Evolutionary conservation across 139 green algal species (phyloP).

Genomic region (Volvox africanus): DNA sequence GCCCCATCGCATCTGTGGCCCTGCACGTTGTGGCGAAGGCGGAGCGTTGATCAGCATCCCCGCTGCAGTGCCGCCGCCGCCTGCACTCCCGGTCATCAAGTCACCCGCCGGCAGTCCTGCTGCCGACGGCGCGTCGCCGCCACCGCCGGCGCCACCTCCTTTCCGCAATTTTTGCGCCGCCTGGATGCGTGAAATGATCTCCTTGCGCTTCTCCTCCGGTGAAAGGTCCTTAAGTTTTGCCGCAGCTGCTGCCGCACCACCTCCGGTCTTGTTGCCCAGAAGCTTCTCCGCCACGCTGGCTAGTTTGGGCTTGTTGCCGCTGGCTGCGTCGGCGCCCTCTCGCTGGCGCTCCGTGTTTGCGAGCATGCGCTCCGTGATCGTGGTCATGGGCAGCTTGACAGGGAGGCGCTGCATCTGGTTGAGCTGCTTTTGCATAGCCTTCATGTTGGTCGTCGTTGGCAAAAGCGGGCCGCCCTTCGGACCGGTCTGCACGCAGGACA

Average conservation of each 20-base stretch:
- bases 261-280: constrained; percentile 19
- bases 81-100: not conserved
- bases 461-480: constrained; percentile 34
- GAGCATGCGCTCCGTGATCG: constrained; percentile 46
- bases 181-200: constrained; percentile 33
- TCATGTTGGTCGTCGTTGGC: constrained; percentile 33
- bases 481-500: not conserved
- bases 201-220: constrained; percentile 45
- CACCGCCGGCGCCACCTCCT: not conserved
- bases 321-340: not conserved
- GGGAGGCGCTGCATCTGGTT: constrained; percentile 41
- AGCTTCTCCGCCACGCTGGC: constrained; percentile 46
- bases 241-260: not conserved
- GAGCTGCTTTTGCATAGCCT: constrained; percentile 48
- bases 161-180: constrained; percentile 20
- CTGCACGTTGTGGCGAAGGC: not conserved
- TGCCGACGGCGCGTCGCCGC: not conserved
- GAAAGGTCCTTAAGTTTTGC: constrained; percentile 33
- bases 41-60: constrained; percentile 15
- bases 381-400: constrained; percentile 50
- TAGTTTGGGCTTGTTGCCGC: constrained; percentile 13
- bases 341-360: constrained; percentile 25
- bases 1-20: not conserved
- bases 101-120: constrained; percentile 31
- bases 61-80: not conserved